Evolutionary conservation across 1,284 basidiomycete species (phyloP).

Genomic region (Sporisorium reilianum): DNA sequence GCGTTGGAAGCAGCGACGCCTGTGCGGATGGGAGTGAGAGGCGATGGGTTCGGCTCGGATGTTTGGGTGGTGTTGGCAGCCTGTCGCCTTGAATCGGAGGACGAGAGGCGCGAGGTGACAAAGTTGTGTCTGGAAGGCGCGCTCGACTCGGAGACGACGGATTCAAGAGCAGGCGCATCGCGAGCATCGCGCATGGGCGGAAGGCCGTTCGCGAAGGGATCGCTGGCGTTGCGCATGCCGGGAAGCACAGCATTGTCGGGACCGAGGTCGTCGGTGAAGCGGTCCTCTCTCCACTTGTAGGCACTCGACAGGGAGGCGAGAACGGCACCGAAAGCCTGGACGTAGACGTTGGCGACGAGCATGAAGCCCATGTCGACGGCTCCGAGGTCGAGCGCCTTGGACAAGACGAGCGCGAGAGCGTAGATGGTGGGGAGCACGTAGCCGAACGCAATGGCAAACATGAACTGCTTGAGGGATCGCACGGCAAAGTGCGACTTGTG

Average conservation of each 20-base stretch:
- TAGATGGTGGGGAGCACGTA: constrained; percentile 49
- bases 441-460: constrained; percentile 48
- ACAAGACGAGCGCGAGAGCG: constrained; percentile 41
- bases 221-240: constrained; percentile 29
- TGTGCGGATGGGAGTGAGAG: constrained; percentile 16
- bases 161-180: constrained; percentile 13
- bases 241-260: constrained; percentile 48
- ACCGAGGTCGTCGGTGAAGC: constrained; percentile 42
- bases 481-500: constrained; percentile 18
- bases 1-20: constrained; percentile 5
- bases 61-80: background rate
- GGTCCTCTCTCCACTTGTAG: constrained; percentile 54
- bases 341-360: constrained; percentile 57
- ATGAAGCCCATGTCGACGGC: constrained; percentile 50
- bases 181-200: constrained; percentile 5
- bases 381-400: constrained; percentile 20
- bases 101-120: constrained; percentile 22
- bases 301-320: constrained; percentile 43
- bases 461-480: constrained; percentile 39
- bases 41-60: constrained; percentile 5
- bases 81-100: constrained; percentile 22
- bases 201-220: constrained; percentile 16
- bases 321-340: constrained; percentile 50
- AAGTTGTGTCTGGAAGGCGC: constrained; percentile 24
- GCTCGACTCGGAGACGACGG: constrained; percentile 14